phyloP scores from a whole-genome alignment of 768 basidiomycete genomes.

The Mycena alexandri region DNA sequence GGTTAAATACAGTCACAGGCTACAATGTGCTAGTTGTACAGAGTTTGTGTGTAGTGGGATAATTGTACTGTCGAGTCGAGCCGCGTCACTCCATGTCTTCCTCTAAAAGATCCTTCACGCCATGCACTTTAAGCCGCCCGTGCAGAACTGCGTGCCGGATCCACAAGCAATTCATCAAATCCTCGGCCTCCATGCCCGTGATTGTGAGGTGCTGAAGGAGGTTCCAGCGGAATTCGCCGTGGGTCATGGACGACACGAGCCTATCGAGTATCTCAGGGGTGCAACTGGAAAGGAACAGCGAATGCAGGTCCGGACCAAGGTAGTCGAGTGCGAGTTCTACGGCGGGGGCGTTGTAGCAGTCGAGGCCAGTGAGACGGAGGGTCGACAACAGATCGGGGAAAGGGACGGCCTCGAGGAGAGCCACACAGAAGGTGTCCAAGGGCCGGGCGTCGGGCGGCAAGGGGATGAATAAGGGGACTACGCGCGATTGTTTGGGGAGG shows the following conservation, averaged over 20 bases:
- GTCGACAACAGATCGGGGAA: conserved; percentile 4
- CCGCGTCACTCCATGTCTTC: too few species aligned
- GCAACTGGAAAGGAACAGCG: conserved; percentile 2
- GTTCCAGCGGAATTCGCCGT: neutral
- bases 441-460: neutral
- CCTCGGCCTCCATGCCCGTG: conserved; percentile 1
- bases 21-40: neutral
- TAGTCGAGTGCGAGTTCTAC: neutral
- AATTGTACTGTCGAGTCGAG: neutral
- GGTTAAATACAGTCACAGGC: too few species aligned
- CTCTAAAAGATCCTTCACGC: too few species aligned
- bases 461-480: neutral
- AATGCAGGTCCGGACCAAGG: conserved; percentile 4
- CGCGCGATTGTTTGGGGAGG: neutral
- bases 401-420: conserved; percentile 13
- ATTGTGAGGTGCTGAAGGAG: conserved; percentile 2
- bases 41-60: neutral
- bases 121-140: neutral
- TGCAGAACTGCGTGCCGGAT: neutral
- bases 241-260: neutral
- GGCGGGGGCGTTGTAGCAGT: neutral
- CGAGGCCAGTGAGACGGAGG: conserved; percentile 22
- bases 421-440: conserved; percentile 6
- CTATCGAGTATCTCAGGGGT: neutral
- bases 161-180: neutral